A percentile compares a stretch with the other conserved stretches of the same genome.
phyloP scores from a whole-genome alignment of 108 stramenopile species.

The Craspedostauros australis region DNA sequence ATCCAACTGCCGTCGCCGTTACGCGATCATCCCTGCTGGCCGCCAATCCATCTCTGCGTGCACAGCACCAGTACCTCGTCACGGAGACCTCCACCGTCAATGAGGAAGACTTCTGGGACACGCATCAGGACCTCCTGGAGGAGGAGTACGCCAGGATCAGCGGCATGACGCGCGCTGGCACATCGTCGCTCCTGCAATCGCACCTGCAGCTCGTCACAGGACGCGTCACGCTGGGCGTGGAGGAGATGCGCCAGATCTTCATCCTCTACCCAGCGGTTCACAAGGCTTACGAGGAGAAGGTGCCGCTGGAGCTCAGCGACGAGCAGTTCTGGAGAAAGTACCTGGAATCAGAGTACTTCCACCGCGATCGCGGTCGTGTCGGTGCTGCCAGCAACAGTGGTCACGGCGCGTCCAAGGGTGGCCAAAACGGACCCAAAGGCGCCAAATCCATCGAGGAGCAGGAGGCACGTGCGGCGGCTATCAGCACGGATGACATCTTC shows the following conservation, averaged over 20 bases:
- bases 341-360: constrained; percentile 82
- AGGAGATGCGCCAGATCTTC: constrained; percentile 90
- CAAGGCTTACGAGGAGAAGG: constrained; percentile 89
- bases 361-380: constrained; percentile 78
- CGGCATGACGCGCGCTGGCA: constrained; percentile 47
- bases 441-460: constrained; percentile 29
- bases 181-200: constrained; percentile 54
- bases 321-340: constrained; percentile 89
- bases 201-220: constrained; percentile 50
- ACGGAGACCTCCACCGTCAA: constrained; percentile 52
- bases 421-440: constrained; percentile 11
- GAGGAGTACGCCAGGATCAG: constrained; percentile 80
- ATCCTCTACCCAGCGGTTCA: constrained; percentile 87
- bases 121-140: constrained; percentile 57
- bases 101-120: constrained; percentile 86
- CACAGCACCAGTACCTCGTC: constrained; percentile 75
- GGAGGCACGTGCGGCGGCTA: constrained; percentile 70
- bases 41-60: constrained; percentile 70
- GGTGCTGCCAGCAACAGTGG: constrained; percentile 34
- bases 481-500: constrained; percentile 81
- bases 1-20: constrained; percentile 62
- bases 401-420: constrained; percentile 17
- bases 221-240: constrained; percentile 42
- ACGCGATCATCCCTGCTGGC: constrained; percentile 77
- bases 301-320: constrained; percentile 77